A percentile compares a stretch with the other conserved stretches of the same genome.
Conservation (phyloP, 2,329 filamentous ascomycete genomes). For the Hypomyces perniciosus region DNA sequence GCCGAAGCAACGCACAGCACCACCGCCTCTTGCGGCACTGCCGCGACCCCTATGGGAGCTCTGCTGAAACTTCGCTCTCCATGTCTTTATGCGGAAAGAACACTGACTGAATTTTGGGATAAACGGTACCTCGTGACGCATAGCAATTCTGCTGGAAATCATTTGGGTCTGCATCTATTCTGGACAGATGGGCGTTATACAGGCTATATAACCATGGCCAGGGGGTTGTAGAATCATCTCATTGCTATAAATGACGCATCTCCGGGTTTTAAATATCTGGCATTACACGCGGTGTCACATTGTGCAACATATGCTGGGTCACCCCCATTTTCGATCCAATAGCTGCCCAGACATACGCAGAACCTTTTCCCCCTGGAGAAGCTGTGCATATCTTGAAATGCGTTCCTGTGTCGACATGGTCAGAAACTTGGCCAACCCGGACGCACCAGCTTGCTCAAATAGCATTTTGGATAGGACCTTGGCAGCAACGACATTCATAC, state of each 20-base stretch:
- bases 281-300: neutral
- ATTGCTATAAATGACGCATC: neutral
- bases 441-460: slow-evolving; percentile 18
- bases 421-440: slow-evolving; percentile 27
- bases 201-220: too few species aligned
- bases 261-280: neutral
- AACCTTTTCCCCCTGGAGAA: slow-evolving; percentile 23
- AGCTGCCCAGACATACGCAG: slow-evolving; percentile 12
- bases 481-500: slow-evolving; percentile 32
- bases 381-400: slow-evolving; percentile 18
- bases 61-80: slow-evolving; percentile 32
- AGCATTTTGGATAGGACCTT: slow-evolving; percentile 27
- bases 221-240: neutral
- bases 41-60: slow-evolving; percentile 61
- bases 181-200: too few species aligned
- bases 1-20: slow-evolving; percentile 18
- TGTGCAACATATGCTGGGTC: neutral
- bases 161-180: too few species aligned
- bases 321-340: slow-evolving; percentile 5
- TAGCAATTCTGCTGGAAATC: too few species aligned
- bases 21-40: slow-evolving; percentile 32
- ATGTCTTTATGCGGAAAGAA: neutral
- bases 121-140: neutral
- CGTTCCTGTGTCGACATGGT: slow-evolving; percentile 24
- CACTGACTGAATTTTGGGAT: neutral